Conservation (phyloP, 2,329 filamentous ascomycete genomes). For the Colletotrichum ledebouriae region DNA sequence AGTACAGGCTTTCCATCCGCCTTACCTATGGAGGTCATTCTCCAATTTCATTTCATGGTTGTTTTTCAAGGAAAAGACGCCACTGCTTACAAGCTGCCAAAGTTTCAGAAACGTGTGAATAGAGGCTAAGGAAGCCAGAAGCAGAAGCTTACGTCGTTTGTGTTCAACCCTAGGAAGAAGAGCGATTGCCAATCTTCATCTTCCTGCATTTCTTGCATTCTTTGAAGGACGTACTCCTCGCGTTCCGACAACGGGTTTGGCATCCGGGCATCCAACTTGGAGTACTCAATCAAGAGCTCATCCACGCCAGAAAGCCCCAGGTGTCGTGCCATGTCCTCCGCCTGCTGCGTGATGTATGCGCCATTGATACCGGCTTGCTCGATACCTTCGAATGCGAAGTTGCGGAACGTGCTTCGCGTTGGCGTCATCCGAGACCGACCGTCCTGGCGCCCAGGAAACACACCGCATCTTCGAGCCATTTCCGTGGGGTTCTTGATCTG, state of each 20-base stretch:
- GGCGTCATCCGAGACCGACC: slow-evolving; percentile 51
- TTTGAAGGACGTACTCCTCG: not conserved
- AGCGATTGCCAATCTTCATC: slow-evolving; percentile 51
- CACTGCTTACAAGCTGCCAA: slow-evolving; percentile 45
- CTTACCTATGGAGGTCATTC: slow-evolving; percentile 46
- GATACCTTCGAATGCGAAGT: slow-evolving; percentile 30
- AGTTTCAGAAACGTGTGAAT: not conserved
- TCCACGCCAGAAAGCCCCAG: slow-evolving; percentile 36
- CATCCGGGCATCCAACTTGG: slow-evolving; percentile 43
- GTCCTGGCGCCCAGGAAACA: slow-evolving; percentile 47
- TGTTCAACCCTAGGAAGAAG: slow-evolving; percentile 49
- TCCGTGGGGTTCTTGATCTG: slow-evolving; percentile 45
- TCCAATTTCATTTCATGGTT: slow-evolving; percentile 31
- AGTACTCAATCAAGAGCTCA: slow-evolving; percentile 44
- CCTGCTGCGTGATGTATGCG: not conserved
- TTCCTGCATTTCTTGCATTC: slow-evolving; percentile 40
- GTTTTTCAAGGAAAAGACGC: slow-evolving; percentile 45
- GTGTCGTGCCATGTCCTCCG: not conserved
- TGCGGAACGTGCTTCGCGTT: slow-evolving; percentile 45
- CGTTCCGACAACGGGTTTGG: not conserved
- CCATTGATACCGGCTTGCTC: slow-evolving; percentile 12
- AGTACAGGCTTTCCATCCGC: not conserved
- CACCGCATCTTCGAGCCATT: slow-evolving; percentile 48
- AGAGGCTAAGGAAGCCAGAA: no score
- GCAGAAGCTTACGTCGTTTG: slow-evolving; percentile 47